These are phyloP conservation scores for Lodderomyces orthopsilosis DNA, from an alignment of 1,139 yeast genomes.

Conservation along the genomic window DNA sequence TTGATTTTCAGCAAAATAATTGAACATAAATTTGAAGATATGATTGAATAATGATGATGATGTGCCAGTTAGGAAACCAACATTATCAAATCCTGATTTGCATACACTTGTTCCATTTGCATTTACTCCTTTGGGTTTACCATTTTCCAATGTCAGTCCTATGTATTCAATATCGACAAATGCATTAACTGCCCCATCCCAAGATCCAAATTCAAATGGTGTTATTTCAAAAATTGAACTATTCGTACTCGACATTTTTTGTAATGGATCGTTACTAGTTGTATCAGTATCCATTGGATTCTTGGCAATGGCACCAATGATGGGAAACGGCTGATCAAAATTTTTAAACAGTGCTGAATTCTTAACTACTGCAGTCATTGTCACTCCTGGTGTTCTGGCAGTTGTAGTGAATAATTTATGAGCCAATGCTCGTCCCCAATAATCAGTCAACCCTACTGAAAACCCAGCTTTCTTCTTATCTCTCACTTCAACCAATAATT, in stretches of 20 bases:
- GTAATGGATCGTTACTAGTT: slow-evolving; percentile 5
- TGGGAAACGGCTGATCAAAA: slow-evolving; percentile 42
- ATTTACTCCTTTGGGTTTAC: slow-evolving; percentile 18
- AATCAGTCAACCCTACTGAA: slow-evolving; percentile 59
- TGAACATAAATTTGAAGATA: slow-evolving; percentile 47
- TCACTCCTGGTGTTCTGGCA: slow-evolving; percentile 35
- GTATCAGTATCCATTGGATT: slow-evolving; percentile 18
- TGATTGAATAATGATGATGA: slow-evolving; percentile 70
- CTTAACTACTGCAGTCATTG: slow-evolving; percentile 22
- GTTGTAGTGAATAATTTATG: slow-evolving; percentile 41
- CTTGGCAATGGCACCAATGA: slow-evolving; percentile 36
- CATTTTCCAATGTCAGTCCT: slow-evolving; percentile 48
- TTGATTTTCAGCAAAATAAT: slow-evolving; percentile 36
- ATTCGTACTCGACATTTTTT: slow-evolving; percentile 18
- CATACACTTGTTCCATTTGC: slow-evolving; percentile 37
- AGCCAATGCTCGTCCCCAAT: slow-evolving; percentile 65
- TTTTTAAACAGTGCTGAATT: slow-evolving; percentile 18
- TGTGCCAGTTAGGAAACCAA: slow-evolving; percentile 71
- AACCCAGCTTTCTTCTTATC: slow-evolving; percentile 53
- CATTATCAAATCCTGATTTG: slow-evolving; percentile 60
- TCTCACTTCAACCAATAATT: slow-evolving; percentile 51
- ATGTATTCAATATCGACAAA: slow-evolving; percentile 53
- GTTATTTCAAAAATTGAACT: slow-evolving; percentile 52
- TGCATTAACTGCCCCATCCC: slow-evolving; percentile 51
- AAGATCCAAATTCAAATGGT: slow-evolving; percentile 63